Percentiles rank a stretch among this genome's conserved stretches.
Conservation (phyloP, 2,329 filamentous ascomycete genomes). For the Colletotrichum sp. region DNA sequence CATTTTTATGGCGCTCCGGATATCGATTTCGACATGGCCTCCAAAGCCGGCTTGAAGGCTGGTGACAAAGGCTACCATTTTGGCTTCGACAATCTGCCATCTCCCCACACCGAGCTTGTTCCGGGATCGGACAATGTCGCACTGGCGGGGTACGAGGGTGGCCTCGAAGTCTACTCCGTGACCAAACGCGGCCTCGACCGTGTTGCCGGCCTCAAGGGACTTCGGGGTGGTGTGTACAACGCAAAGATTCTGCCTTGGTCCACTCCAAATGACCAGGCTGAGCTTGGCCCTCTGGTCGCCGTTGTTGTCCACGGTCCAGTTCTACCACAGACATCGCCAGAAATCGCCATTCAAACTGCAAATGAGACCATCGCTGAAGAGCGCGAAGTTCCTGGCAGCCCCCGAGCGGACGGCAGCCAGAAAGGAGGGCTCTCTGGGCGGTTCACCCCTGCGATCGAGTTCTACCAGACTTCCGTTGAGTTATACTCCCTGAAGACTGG, state of each 20-base stretch:
- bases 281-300: slow-evolving; percentile 75
- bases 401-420: slow-evolving; percentile 43
- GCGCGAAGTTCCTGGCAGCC: slow-evolving; percentile 46
- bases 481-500: slow-evolving; percentile 85
- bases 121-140: slow-evolving; percentile 66
- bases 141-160: slow-evolving; percentile 80
- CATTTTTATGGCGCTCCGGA: slow-evolving; percentile 81
- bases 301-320: slow-evolving; percentile 82
- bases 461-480: slow-evolving; percentile 87
- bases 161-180: slow-evolving; percentile 76
- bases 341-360: slow-evolving; percentile 36
- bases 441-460: slow-evolving; percentile 49
- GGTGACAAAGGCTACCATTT: slow-evolving; percentile 79
- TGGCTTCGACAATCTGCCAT: slow-evolving; percentile 75
- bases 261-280: slow-evolving; percentile 54
- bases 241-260: slow-evolving; percentile 84
- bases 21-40: slow-evolving; percentile 71
- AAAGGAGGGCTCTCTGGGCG: slow-evolving; percentile 40
- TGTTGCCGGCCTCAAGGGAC: slow-evolving; percentile 73
- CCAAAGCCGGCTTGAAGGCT: slow-evolving; percentile 60
- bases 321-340: slow-evolving; percentile 46
- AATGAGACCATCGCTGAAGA: slow-evolving; percentile 43
- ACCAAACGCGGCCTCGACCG: slow-evolving; percentile 74
- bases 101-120: slow-evolving; percentile 31
- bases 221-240: slow-evolving; percentile 79